Base-by-base conservation (phyloP, 2,329 filamentous ascomycete species). In the Pseudocercospora musae region DNA sequence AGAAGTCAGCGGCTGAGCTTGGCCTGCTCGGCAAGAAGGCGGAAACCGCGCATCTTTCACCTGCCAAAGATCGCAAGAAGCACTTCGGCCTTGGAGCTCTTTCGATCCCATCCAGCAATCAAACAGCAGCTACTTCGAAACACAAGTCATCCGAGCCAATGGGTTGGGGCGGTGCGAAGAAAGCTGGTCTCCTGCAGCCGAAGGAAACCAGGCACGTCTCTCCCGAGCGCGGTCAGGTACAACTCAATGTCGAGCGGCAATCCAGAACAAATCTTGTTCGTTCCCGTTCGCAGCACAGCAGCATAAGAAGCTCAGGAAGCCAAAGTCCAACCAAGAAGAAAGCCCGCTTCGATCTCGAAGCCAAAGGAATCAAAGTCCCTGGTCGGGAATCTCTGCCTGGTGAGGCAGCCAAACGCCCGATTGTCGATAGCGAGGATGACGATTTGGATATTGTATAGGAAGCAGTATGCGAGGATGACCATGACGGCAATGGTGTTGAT, bases 321-420 rank as follows among this genome's bases (percentile, higher is more conserved):
- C 54, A 62, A 72, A 80, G 61, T 63, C 72, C 71, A 25, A 74
- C 71, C 42, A 81, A 81, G 75, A 82, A 82, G 71, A 78, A 74
- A 63, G 80, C 80, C n/a, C 71, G 80, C 20, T 77, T 82, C 13
- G 69, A 79, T 50, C 69, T 82, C n/a, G 76, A 74, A 7, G 77
- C 78, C 42, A 82, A 81, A 66, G 81, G 81, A 4, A 79, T 82
- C 46, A 72, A 80, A 29, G 78, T 80, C 69, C 81, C 81, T 0
- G 81, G 81, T 3, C 67, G 81, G 48, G 81, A 82, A 53, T 81
- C 78, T 65, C 78, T 58, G 73, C 66, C 66, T 3, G 61, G 77
- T 31, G 71, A 68, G 48, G 27, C 72, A 75, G 68, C 74, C 73
- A 6, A 73, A 72, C 3, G 63, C 23, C 74, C 78, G 37, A 76